phyloP scores from a whole-genome alignment of 2,329 filamentous ascomycete genomes.

The Thelonectria rubi region DNA sequence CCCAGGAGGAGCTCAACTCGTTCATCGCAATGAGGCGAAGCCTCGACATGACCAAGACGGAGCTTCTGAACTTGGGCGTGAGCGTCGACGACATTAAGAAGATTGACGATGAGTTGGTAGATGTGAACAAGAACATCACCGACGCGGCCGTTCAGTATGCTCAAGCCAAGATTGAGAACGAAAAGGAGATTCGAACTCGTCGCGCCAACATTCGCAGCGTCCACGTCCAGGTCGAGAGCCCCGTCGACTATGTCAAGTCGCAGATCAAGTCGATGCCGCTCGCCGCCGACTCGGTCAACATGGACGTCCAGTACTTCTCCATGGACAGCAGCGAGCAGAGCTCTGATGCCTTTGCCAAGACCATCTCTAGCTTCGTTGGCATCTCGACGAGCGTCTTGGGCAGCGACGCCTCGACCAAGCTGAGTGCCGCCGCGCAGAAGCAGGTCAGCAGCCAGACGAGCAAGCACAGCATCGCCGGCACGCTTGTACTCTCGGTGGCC shows the following conservation, averaged over 20 bases:
- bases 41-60: slow-evolving; percentile 29
- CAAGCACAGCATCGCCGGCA: slow-evolving; percentile 11
- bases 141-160: not conserved
- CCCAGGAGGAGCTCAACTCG: slow-evolving; percentile 29
- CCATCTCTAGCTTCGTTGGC: slow-evolving; percentile 13
- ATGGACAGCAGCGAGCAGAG: slow-evolving; percentile 6
- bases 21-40: slow-evolving; percentile 24
- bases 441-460: slow-evolving; percentile 14
- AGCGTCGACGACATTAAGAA: not conserved
- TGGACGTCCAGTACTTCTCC: slow-evolving; percentile 22
- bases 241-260: slow-evolving; percentile 20
- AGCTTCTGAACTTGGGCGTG: slow-evolving; percentile 28
- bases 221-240: slow-evolving; percentile 23
- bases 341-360: not conserved
- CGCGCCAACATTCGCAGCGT: not conserved
- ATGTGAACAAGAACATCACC: not conserved
- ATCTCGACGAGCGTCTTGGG: not conserved
- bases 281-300: slow-evolving; percentile 26
- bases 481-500: slow-evolving; percentile 25
- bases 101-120: not conserved
- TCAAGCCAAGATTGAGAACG: not conserved
- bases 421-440: not conserved
- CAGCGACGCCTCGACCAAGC: not conserved
- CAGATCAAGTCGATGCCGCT: slow-evolving; percentile 29
- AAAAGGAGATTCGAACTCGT: not conserved